Base-by-base conservation (phyloP, 2,329 filamentous ascomycete genomes). In the Aureobasidium musti region DNA sequence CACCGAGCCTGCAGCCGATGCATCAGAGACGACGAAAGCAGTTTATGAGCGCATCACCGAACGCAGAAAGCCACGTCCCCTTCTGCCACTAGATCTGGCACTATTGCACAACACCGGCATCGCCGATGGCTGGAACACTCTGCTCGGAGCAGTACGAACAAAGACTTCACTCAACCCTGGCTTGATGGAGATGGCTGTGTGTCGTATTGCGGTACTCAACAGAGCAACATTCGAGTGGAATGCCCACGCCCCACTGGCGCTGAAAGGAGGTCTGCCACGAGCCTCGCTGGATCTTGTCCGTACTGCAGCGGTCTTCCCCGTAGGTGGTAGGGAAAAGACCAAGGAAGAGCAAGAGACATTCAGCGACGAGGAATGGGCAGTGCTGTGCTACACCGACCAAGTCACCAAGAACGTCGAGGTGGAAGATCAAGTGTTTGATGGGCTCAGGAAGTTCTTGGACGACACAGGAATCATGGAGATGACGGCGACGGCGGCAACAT, bases 41-140 rank as follows among this genome's bases (percentile, higher is more conserved):
- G 87, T 91, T 73, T 84, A 90, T 70, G 71, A 80, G 59, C 88
- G 88, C 72, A 86, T 92, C 72, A 79, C 81, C 11, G 86, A 84
- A 39, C 88, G 90, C 19, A 87, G 90, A 28, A 78, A 81, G 1
- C 89, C 90, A 0, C 86, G 89, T 1, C 88, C 89, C 6, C 84
- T 94, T 23, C 89, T 91, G 68, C 79, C 88, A 0, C 85, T 94
- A n/a, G 91, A 94, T 75, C 84, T 91, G 2, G 82, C 91, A 1
- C 85, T 94, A 1, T 83, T 94, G 14, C 91, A 94, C 79, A 85
- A 88, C 23, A 89, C 90, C 1, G 80, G 87, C 21, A 84, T 94
- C 1, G 90, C 91, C 19, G 88, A 91, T 77, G 91, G 91, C 63
- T 91, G 88, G 87, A 91, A 90, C 79, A 79, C 81, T 14, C 88